phyloP scores from a whole-genome alignment of 2,329 filamentous ascomycete genomes.

The Talaromyces sp. region DNA sequence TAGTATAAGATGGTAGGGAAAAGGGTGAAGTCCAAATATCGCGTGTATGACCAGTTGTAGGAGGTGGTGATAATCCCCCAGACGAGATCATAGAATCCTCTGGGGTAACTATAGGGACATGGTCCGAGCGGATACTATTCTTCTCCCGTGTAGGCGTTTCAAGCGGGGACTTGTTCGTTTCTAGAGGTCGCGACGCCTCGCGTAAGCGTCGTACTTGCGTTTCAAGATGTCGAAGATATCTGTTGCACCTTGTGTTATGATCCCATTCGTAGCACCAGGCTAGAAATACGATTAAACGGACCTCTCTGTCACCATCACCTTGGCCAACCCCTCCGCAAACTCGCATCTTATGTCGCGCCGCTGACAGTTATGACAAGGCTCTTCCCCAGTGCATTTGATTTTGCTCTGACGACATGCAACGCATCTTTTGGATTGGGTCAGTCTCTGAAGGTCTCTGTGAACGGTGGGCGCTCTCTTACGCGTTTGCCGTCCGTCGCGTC shows the following conservation, averaged over 20 bases:
- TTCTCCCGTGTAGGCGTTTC: no score
- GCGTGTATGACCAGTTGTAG: background rate
- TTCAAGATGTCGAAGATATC: background rate
- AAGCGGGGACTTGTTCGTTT: no score
- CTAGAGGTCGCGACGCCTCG: no score
- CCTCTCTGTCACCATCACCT: background rate
- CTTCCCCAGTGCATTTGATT: background rate
- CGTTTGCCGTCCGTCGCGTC: background rate
- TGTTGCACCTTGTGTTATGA: background rate
- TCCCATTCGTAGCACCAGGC: background rate
- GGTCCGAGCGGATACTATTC: no score
- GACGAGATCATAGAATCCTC: background rate
- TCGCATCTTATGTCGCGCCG: background rate
- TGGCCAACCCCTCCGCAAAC: background rate
- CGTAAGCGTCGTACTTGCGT: background rate
- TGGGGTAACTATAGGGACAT: background rate
- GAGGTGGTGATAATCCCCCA: background rate
- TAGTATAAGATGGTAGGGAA: conserved; percentile 16
- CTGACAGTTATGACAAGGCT: background rate
- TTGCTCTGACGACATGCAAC: background rate
- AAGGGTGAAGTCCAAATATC: conserved; percentile 29
- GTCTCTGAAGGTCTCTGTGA: background rate
- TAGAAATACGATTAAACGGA: background rate
- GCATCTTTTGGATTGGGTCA: background rate
- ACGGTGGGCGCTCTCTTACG: background rate